Evolutionary conservation across 2,329 filamentous ascomycete genomes (phyloP), one percentile per base, ranked within the genome.

Genomic region (Colletotrichum trifolii): DNA sequence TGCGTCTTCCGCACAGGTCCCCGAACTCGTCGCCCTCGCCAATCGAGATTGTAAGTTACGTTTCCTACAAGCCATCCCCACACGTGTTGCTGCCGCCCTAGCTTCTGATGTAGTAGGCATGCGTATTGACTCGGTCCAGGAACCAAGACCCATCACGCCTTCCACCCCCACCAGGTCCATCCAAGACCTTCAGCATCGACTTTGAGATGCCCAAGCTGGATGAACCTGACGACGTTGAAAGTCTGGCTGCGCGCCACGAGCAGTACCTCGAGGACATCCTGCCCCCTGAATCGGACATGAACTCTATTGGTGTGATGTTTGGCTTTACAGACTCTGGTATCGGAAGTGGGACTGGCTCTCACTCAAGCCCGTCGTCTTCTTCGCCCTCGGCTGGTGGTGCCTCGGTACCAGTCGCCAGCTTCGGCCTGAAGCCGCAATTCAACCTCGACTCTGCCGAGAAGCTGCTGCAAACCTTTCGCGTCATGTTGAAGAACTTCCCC

Each of bases 101-200:
- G 13, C 15, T 2, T 12, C 42, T 43, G 12, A 8, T 43, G 10
- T 10, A 33, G 9, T 10, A n/a, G 25, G 65, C 66, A 33, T 38
- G 6, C 42, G 64, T 69, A 67, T 67, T 71, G 62, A 71, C 63
- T 64, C 58, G 66, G 43, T 10, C 62, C 66, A 67, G 56, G 12
- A 68, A 69, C 56, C 60, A 66, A 55, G 59, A 62, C 61, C 54
- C 65, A 35, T 60, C 60, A 35, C 65, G 58, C 52, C 73, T 69
- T 39, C 72, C 71, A 6, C 75, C 74, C 17, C 75, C 76, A 1
- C 73, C 81, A 3, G 76, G 76, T 3, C 79, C 81, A 1, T 80
- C 81, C 68, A 81, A 81, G 76, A 86, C 80, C 13, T 85, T 85
- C 70, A 83, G 79, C 69, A 84, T 85, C 70, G 80, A 86, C 74